phyloP scores from a whole-genome alignment of 164 flowering plant genomes.

The Annona squamosa region DNA sequence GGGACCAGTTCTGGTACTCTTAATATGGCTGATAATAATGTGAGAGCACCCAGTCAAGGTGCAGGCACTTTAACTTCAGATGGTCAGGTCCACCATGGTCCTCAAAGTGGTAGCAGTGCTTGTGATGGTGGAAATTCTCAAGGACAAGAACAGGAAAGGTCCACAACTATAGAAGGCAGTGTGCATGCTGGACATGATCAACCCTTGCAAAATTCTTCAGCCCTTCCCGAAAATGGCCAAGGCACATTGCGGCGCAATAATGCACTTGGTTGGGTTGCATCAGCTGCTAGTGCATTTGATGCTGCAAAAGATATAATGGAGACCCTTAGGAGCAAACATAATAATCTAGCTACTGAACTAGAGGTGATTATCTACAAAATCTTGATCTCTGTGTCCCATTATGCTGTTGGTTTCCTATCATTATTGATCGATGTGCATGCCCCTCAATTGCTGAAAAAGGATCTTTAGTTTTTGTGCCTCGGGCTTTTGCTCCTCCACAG shows the following conservation, averaged over 20 bases:
- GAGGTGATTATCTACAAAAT: slow-evolving; percentile 45
- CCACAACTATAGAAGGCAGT: slow-evolving; percentile 46
- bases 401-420: neutral
- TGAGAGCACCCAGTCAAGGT: slow-evolving; percentile 44
- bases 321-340: slow-evolving; percentile 88
- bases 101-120: slow-evolving; percentile 52
- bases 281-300: slow-evolving; percentile 91
- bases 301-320: slow-evolving; percentile 99
- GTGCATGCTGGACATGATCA: slow-evolving; percentile 56
- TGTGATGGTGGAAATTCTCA: slow-evolving; percentile 80
- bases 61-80: slow-evolving; percentile 40
- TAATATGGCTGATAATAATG: slow-evolving; percentile 50
- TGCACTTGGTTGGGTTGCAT: slow-evolving; percentile 54
- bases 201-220: slow-evolving; percentile 52
- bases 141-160: slow-evolving; percentile 78
- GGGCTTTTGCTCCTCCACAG: no score
- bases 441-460: no score
- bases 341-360: slow-evolving; percentile 94
- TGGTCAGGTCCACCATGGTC: slow-evolving; percentile 56
- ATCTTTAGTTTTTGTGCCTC: no score
- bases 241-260: slow-evolving; percentile 57
- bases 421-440: neutral
- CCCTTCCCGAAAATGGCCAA: slow-evolving; percentile 54
- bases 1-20: slow-evolving; percentile 40
- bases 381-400: neutral